Evolutionary conservation across 1,284 basidiomycete species (phyloP), one percentile per base, ranked within the genome.

Genomic region (Cryptococcus sp.): DNA sequence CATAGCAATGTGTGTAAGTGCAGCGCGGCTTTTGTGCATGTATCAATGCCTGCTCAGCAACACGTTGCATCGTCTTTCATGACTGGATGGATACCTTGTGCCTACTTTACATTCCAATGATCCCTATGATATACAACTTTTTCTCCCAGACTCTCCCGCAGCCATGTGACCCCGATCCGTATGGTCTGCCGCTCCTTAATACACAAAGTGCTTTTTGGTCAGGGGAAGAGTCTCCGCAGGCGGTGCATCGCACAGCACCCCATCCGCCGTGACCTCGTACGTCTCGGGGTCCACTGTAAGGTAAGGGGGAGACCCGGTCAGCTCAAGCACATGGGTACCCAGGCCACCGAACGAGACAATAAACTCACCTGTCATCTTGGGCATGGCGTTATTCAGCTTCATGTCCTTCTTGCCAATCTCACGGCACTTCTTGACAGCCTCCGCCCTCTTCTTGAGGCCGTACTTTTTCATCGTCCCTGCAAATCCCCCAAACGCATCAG

Each of bases 211-310:
- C 50, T 76, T 80, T 67, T 81, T 84, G 12, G 83, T 82, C 39
- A 96, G 78, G 1, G 91, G 85, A 40, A 93, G 75, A 24, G 69
- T 81, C 52, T 78, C 80, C n/a, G 92, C 90, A 3, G 91, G 87
- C 56, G 80, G 84, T 0, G 92, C 83, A 68, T 90, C 88, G 71
- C 83, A 84, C 56, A 89, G 76, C 20, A 81, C 84, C 1, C 87
- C 91, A 74, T 96, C 88, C 6, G 89, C 91, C 12, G 78, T 78
- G 7, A 96, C 92, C 58, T 89, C 87, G 73, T 95, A 97, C 53
- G 82, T 89, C 79, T 98, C 95, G 0, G 96, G 89, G 73, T 98
- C 91, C 44, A 98, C 94, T 71, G n/a, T n/a, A n/a, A n/a, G n/a
- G n/a, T n/a, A 53, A 20, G 28, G 9, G 35, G 35, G 21, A 21